Evolutionary conservation across 2,329 filamentous ascomycete genomes (phyloP), one percentile per base, ranked within the genome.

Genomic region (Huntiella moniliformis): DNA sequence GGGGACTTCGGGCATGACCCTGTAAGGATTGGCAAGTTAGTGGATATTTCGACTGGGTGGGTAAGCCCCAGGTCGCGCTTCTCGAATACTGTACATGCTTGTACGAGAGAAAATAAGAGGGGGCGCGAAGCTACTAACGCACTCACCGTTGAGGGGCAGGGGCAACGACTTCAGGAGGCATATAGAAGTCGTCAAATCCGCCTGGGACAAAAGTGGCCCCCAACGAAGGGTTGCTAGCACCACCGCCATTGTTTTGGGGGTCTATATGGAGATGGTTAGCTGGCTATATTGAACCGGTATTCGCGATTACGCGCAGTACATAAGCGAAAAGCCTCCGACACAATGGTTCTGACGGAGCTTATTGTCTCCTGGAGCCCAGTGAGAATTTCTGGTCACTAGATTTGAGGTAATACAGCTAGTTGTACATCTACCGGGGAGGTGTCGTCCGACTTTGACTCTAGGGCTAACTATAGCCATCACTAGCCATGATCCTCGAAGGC

Each of bases 1-100:
- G 54, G 88, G 85, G 53, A 95, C 86, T 70, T 95, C 86, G 60
- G 85, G 83, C 77, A 88, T 94, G 57, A 92, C 77, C 67, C 85
- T 93, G 62, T 54, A 41, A 35, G 17, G 33, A 22, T 31, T 13
- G 36, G 22, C 39, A 49, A 32, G 45, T 45, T 49, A 51, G 43
- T 48, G 31, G 42, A 39, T 47, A 43, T 35, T 33, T 37, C 36
- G 22, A 18, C 16, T 31, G 44, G 31, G 38, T 46, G 22, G 15
- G 16, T 16, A 33, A 39, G 17, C 15, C 33, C 36, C 37, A 37
- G 28, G 31, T 36, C 13, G 10, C 15, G 33, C 33, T 44, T 44
- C 17, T 44, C 10, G 34, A n/a, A 45, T 38, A n/a, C 31, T 38
- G 15, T 15, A 15, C 42, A 28, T 6, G 18, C 32, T 38, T 31